These are phyloP conservation scores for Auriscalpium orientale DNA, from an alignment of 768 basidiomycete species.

Conservation along the genomic window DNA sequence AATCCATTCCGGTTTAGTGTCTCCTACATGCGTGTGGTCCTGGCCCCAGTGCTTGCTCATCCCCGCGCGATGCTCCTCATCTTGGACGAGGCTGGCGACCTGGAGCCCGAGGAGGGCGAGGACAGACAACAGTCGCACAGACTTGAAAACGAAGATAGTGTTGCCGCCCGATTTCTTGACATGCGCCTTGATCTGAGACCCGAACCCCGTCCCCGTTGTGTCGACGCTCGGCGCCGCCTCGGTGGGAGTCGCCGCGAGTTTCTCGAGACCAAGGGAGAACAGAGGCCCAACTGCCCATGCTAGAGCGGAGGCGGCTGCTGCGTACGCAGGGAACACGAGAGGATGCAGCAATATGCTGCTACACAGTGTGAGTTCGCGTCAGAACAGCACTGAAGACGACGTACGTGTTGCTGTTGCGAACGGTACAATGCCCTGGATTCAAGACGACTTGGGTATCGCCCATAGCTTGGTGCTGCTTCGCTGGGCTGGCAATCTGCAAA, in stretches of 20 bases:
- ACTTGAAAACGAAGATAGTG: constrained; percentile 39
- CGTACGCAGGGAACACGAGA: not conserved
- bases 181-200: constrained; percentile 21
- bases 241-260: not conserved
- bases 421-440: no score
- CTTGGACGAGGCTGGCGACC: constrained; percentile 32
- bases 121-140: constrained; percentile 37
- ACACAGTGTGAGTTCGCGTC: no score
- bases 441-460: not conserved
- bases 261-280: not conserved
- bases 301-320: not conserved
- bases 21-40: constrained; percentile 14
- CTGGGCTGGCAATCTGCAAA: no score
- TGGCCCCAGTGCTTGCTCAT: constrained; percentile 21
- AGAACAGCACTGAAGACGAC: no score
- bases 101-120: constrained; percentile 42
- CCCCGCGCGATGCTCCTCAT: constrained; percentile 19
- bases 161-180: constrained; percentile 37
- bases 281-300: not conserved
- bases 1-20: constrained; percentile 2
- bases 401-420: no score
- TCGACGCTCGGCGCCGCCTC: not conserved
- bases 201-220: not conserved
- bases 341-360: not conserved
- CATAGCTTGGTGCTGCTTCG: not conserved